Evolutionary conservation across 2,329 filamentous ascomycete species (phyloP).

Genomic region (Aspergillus pseudonomiae): DNA sequence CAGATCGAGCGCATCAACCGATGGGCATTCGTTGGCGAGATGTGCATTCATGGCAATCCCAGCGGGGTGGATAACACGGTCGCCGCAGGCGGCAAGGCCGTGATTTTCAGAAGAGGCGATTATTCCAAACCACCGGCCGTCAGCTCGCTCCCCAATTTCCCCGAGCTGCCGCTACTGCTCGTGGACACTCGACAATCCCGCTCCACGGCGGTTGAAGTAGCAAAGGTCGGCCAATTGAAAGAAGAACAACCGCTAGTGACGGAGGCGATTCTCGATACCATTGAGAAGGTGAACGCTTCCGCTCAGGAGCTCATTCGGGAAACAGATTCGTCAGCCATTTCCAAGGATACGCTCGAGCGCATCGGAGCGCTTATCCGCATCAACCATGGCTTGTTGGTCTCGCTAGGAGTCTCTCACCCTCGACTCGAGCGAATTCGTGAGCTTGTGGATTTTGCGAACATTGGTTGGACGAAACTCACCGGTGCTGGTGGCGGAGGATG

Average conservation of each 20-base stretch:
- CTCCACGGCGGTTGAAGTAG: conserved; percentile 82
- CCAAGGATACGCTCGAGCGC: conserved; percentile 66
- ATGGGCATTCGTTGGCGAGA: conserved; percentile 96
- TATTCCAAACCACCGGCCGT: conserved; percentile 78
- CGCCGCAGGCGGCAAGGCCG: conserved; percentile 87
- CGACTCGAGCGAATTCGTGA: conserved; percentile 89
- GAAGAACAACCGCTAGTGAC: conserved; percentile 75
- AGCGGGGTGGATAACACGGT: conserved; percentile 98
- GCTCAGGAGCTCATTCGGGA: conserved; percentile 59
- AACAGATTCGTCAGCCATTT: conserved; percentile 68
- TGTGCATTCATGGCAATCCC: conserved; percentile 96
- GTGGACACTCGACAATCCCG: conserved; percentile 88
- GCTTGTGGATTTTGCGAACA: conserved; percentile 81
- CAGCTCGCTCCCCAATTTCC: conserved; percentile 79
- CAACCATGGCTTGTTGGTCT: conserved; percentile 90
- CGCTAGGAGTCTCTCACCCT: conserved; percentile 91
- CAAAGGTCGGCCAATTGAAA: conserved; percentile 76
- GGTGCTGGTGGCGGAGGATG: conserved; percentile 95
- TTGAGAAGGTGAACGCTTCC: conserved; percentile 66
- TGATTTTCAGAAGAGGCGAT: conserved; percentile 82
- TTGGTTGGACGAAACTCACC: conserved; percentile 97
- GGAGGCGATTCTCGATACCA: conserved; percentile 78
- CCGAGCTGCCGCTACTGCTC: conserved; percentile 84
- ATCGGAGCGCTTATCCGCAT: conserved; percentile 88
- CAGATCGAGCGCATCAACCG: conserved; percentile 95